Percentiles rank a stretch among this genome's conserved stretches.
Evolutionary conservation across 176 grass and related monocot genomes (phyloP).

Genomic region (Bothriochloa decipiens): DNA sequence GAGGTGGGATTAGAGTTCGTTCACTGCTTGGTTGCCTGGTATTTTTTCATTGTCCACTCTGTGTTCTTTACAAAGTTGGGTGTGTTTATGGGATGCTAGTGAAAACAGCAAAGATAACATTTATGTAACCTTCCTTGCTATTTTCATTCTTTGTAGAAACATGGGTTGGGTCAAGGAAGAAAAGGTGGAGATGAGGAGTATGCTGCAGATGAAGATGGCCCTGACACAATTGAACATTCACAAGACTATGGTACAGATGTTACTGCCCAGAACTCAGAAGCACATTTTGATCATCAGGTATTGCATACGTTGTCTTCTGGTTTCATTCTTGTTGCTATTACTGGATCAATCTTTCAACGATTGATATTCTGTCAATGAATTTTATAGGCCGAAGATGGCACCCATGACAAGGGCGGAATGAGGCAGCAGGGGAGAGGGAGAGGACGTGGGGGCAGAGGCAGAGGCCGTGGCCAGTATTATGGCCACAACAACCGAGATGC

Average conservation of each 20-base stretch:
- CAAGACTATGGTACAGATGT: constrained; percentile 49
- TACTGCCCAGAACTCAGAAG: background rate
- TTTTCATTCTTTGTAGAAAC: constrained; percentile 41
- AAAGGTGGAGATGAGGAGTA: constrained; percentile 51
- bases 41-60: constrained; percentile 11
- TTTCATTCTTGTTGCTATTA: constrained; percentile 13
- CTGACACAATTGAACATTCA: constrained; percentile 34
- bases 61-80: constrained; percentile 11
- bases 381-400: constrained; percentile 53
- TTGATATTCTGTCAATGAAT: constrained; percentile 3
- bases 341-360: background rate
- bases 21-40: constrained; percentile 81
- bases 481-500: constrained; percentile 39
- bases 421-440: constrained; percentile 57
- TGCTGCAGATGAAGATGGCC: constrained; percentile 45
- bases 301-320: background rate
- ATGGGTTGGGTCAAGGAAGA: constrained; percentile 47
- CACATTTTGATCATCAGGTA: constrained; percentile 50
- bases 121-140: background rate
- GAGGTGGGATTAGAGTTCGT: constrained; percentile 79
- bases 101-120: background rate
- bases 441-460: constrained; percentile 58
- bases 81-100: constrained; percentile 6
- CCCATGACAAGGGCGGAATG: constrained; percentile 49
- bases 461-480: constrained; percentile 50